Percentiles rank a stretch among this genome's conserved stretches.
phyloP scores from a whole-genome alignment of 768 basidiomycete species.

The Clathrus columnatus region DNA sequence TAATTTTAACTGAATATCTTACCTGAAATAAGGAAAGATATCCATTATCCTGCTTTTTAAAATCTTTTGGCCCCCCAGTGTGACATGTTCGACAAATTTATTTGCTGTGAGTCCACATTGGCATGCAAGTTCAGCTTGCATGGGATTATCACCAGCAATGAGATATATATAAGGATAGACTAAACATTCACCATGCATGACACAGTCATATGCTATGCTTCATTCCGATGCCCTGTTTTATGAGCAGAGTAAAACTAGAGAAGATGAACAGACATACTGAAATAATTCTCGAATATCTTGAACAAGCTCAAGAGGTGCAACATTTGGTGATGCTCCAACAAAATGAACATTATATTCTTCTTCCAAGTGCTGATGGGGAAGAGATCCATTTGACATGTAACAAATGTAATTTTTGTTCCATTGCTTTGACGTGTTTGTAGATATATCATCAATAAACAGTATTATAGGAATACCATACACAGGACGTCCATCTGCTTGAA shows the following conservation, averaged over 20 bases:
- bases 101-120: slow-evolving; percentile 28
- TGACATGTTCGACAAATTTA: slow-evolving; percentile 24
- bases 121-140: slow-evolving; percentile 27
- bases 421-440: slow-evolving; percentile 27
- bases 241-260: background rate
- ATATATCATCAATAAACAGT: slow-evolving; percentile 29
- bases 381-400: slow-evolving; percentile 25
- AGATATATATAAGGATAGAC: background rate
- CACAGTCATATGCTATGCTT: background rate
- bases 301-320: slow-evolving; percentile 13
- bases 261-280: background rate
- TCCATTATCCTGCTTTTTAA: slow-evolving; percentile 26
- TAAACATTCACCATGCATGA: background rate
- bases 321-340: slow-evolving; percentile 26
- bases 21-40: slow-evolving; percentile 28
- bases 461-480: slow-evolving; percentile 20
- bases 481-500: slow-evolving; percentile 16
- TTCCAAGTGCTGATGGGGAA: slow-evolving; percentile 24
- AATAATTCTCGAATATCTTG: background rate
- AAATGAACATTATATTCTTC: slow-evolving; percentile 25
- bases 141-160: slow-evolving; percentile 30
- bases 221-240: background rate
- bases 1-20: slow-evolving; percentile 1
- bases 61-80: slow-evolving; percentile 26
- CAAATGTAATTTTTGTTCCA: slow-evolving; percentile 29